Conservation (phyloP, 495 filamentous ascomycete species). For the Penicillium odoratum region DNA sequence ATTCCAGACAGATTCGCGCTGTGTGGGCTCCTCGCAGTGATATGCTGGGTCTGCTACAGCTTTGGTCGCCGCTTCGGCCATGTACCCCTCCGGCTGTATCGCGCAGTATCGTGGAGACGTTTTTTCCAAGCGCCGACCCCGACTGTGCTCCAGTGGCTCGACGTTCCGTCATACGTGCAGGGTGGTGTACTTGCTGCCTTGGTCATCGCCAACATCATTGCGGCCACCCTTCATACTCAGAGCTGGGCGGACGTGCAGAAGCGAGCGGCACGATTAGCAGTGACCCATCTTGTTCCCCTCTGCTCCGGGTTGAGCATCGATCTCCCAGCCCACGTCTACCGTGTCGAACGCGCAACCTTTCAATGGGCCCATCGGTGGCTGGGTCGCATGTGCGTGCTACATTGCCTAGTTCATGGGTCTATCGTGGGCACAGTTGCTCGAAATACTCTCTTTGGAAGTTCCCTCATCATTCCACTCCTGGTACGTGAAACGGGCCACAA, state of each 20-base stretch:
- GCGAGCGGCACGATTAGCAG: conserved; percentile 5
- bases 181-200: background rate
- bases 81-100: background rate
- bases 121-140: background rate
- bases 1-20: background rate
- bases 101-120: background rate
- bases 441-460: background rate
- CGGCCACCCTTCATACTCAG: conserved; percentile 1
- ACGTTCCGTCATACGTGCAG: conserved; percentile 7
- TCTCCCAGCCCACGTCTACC: conserved; percentile 2
- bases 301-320: conserved; percentile 6
- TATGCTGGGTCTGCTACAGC: background rate
- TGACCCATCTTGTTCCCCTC: conserved; percentile 8
- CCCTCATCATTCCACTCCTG: conserved; percentile 5
- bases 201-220: conserved; percentile 6
- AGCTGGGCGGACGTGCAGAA: conserved; percentile 10
- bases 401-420: conserved; percentile 1
- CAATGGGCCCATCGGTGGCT: conserved; percentile 6
- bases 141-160: background rate
- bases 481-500: conserved; percentile 2
- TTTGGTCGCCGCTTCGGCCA: background rate
- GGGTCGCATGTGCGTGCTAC: conserved; percentile 3
- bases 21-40: background rate
- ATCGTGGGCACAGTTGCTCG: no score
- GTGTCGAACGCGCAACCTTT: conserved; percentile 2